These are phyloP conservation scores for Solanum chiquidenum DNA, from an alignment of 257 asterid species.

Conservation along the genomic window DNA sequence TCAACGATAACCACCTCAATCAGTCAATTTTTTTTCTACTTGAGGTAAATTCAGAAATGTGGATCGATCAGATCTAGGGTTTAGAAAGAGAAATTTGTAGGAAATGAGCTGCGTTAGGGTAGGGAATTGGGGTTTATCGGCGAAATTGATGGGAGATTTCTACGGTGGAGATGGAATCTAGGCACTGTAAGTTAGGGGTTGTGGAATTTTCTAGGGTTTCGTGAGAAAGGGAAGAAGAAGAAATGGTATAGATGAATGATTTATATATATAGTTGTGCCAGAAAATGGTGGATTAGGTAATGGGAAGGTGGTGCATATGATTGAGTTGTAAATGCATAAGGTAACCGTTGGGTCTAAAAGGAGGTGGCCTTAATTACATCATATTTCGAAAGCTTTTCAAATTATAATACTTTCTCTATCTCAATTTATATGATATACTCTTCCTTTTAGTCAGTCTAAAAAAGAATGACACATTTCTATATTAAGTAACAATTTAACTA, in stretches of 20 bases:
- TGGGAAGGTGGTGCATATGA: background rate
- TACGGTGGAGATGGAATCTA: conserved; percentile 3
- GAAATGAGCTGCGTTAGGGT: background rate
- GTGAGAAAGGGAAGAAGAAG: background rate
- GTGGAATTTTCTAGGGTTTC: conserved; percentile 9
- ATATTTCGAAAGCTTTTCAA: rapidly evolving
- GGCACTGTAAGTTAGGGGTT: background rate
- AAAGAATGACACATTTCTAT: too few species aligned
- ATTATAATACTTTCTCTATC: too few species aligned
- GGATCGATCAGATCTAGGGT: conserved; percentile 25
- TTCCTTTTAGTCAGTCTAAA: too few species aligned
- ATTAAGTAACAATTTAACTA: too few species aligned
- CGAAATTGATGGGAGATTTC: background rate
- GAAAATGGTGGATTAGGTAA: background rate
- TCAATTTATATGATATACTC: too few species aligned
- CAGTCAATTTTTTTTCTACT: background rate
- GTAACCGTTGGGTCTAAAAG: background rate
- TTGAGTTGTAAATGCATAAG: background rate
- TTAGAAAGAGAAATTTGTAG: background rate
- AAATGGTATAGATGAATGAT: background rate
- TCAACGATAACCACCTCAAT: background rate
- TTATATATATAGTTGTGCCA: too few species aligned
- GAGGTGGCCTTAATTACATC: rapidly evolving
- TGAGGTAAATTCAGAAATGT: background rate
- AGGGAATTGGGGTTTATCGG: background rate